Base-by-base conservation (phyloP, 768 basidiomycete genomes). In the Boletus subcaerulescens region DNA sequence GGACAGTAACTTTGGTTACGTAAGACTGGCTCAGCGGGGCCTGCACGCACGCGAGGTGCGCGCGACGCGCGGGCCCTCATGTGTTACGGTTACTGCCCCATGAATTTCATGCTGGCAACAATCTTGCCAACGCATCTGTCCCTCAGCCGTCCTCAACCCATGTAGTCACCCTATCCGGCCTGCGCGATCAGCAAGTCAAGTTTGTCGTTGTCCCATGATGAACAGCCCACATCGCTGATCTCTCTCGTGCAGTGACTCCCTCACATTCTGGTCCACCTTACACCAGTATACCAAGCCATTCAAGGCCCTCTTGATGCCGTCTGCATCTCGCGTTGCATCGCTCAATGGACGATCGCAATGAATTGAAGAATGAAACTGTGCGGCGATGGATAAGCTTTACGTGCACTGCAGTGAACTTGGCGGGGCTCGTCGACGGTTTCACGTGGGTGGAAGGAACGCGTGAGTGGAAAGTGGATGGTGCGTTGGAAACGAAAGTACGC, bases 331-430 rank as follows among this genome's bases (percentile, higher is more conserved):
- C 13, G 48, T 68, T 15, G 59, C 73, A 10, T 62, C 76, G 11
- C 69, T 80, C 22, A 65, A 75, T 15, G 63, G 81, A 80, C 33
- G 76, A 71, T 14, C 68, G 63, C 20, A 20, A 46, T 14, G 56
- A 53, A 36, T 56, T 35, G 47, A 73, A 46, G 65, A 65, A 39
- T 50, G 75, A 81, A 56, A 76, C 81, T 0, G 72, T 75, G 22
- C 74, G 77, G 54, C 77, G 95, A 13, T 96, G 91, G 91, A 82
- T 82, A 44, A 77, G 96, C 39, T 76, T 92, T 31, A 76, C 82
- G 5, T 83, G 93, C 50, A 81, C 83, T 48, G 86, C 81, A 0
- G 80, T 90, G 24, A 81, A 82, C 29, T 73, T 98, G 55, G 80
- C 84, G 10, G 78, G 77, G 43, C 69, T 78, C 45, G 89, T 96